phyloP scores from a whole-genome alignment of 2,329 filamentous ascomycete species.

The Cordyceps pruinosa region DNA sequence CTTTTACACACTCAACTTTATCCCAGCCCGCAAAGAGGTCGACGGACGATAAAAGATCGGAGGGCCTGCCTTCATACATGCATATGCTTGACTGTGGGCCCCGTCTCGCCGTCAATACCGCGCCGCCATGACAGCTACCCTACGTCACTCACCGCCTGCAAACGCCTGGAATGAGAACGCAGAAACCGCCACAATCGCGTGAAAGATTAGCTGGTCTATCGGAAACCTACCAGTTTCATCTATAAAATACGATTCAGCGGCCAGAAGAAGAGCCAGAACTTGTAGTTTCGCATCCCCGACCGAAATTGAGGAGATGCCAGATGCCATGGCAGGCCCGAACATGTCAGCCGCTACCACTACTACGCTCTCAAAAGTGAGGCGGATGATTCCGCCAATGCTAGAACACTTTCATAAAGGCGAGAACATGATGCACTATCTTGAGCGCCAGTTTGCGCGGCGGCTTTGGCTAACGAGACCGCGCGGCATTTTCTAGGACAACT shows the following conservation, averaged over 20 bases:
- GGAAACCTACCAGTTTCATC: not conserved
- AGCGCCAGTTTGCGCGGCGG: no score
- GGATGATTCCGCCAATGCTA: slow-evolving; percentile 89
- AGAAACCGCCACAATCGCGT: not conserved
- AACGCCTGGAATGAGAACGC: no score
- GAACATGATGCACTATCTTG: not conserved
- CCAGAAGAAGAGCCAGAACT: not conserved
- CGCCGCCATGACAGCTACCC: not conserved
- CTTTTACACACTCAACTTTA: no score
- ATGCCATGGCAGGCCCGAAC: slow-evolving; percentile 22
- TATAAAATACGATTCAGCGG: not conserved
- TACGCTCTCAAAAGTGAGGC: slow-evolving; percentile 72
- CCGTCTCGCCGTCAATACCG: not conserved
- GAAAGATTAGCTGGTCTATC: not conserved
- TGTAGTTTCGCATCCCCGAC: not conserved
- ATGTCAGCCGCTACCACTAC: slow-evolving; percentile 68
- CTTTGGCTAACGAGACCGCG: not conserved
- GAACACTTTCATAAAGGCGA: slow-evolving; percentile 92
- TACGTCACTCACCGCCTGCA: slow-evolving; percentile 1
- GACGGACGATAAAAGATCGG: no score
- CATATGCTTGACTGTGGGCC: not conserved
- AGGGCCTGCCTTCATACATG: not conserved
- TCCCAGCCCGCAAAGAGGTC: no score
- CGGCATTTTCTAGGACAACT: slow-evolving; percentile 64
- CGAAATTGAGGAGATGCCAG: slow-evolving; percentile 8